Conservation (phyloP, 768 basidiomycete species). For the Lactifluus volemus region DNA sequence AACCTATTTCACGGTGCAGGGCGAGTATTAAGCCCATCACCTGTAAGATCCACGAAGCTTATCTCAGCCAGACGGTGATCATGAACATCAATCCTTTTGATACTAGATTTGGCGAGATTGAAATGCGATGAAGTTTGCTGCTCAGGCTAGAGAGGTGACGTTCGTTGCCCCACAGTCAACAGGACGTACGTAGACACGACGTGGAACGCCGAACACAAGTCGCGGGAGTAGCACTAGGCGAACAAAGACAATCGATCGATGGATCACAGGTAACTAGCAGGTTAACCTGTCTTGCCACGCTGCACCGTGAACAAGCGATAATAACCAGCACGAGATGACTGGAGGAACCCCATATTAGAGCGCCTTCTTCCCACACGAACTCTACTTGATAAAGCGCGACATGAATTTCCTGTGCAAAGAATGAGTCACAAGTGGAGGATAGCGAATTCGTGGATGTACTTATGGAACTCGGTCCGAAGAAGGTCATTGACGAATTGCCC, state of each 20-base stretch:
- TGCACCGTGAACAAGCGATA: no score
- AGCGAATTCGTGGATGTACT: slow-evolving; percentile 39
- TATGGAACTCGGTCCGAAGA: slow-evolving; percentile 88
- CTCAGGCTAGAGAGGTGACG: slow-evolving; percentile 87
- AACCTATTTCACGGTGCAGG: slow-evolving; percentile 98
- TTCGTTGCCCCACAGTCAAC: slow-evolving; percentile 51
- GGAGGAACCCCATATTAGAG: no score
- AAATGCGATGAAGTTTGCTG: slow-evolving; percentile 97
- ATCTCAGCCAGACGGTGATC: slow-evolving; percentile 74
- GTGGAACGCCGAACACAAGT: no score
- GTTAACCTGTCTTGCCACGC: no score
- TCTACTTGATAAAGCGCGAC: slow-evolving; percentile 82
- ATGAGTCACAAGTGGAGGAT: slow-evolving; percentile 1
- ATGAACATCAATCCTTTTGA: slow-evolving; percentile 98
- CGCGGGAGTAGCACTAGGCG: no score
- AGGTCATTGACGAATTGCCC: slow-evolving; percentile 94
- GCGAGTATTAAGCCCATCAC: slow-evolving; percentile 50
- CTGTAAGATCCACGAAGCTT: not conserved
- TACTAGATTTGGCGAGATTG: slow-evolving; percentile 95
- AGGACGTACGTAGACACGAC: slow-evolving; percentile 20
- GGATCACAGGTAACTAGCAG: no score
- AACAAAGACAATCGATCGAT: no score
- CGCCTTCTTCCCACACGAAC: no score
- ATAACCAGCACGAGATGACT: no score
- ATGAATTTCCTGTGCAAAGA: slow-evolving; percentile 69